Evolutionary conservation across 306 rosid genomes (phyloP), one percentile per base, ranked within the genome.

Genomic region (Gillenia trifoliata): DNA sequence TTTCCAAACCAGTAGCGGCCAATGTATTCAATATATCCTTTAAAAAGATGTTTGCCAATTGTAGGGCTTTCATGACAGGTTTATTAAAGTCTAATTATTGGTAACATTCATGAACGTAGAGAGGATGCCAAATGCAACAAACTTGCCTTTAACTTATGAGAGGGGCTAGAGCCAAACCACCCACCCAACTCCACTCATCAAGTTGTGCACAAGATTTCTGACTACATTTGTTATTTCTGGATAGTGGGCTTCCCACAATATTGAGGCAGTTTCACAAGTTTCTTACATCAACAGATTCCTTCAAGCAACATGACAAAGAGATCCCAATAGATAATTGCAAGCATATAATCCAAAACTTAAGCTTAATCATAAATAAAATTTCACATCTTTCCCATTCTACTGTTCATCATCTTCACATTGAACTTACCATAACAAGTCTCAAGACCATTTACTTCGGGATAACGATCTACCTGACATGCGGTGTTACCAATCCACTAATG

Each of bases 271-370:
- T 55, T n/a, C 28, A 12, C 1, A 38, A 70, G 19, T 52, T 66
- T 52, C 60, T 50, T 65, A 38, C 66, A 34, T 64, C 77, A 78
- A 77, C 30, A 71, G 38, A 64, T 38, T 72, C 68, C 57, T 64
- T 40, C 7, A 40, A 40, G n/a, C 73, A 40, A 64, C 62, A 78
- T 29, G 73, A 65, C 68, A 41, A 38, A 0, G 47, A 71, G 67
- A 64, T 40, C 38, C 36, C 38, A 52, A 29, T 54, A 30, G 30
- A 25, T 57, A 12, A 29, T 28, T 30, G 49, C 8, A 63, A 36
- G 59, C 59, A 11, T 25, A 54, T 12, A 28, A 28, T 50, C 66
- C 66, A 50, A 38, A 70, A 4, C 29, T 19, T 8, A 5, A 0
- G 25, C 20, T 20, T 38, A 9, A 52, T 20, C 63, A 31, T 55